A percentile compares a stretch with the other conserved stretches of the same genome.
Conservation (phyloP, 2,329 filamentous ascomycete genomes). For the Didymella arachidicola region DNA sequence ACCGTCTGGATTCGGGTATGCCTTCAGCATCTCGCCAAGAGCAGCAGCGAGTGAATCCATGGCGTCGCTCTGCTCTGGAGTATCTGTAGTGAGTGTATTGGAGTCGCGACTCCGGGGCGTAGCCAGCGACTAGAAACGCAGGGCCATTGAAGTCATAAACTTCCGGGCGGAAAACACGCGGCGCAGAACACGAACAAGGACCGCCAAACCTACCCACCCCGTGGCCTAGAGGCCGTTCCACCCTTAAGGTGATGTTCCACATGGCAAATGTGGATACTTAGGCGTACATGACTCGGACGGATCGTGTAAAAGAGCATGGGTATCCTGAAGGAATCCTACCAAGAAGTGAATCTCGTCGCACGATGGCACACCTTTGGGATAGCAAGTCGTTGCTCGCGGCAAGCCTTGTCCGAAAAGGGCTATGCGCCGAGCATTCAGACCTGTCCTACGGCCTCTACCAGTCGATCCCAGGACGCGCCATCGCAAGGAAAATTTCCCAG, state of each 20-base stretch:
- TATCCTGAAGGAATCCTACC: neutral
- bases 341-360: slow-evolving; percentile 2
- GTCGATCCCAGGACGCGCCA: neutral
- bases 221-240: slow-evolving; percentile 11
- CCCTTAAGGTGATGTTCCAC: slow-evolving; percentile 12
- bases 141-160: neutral
- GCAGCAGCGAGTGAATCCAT: slow-evolving; percentile 26
- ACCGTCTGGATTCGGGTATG: slow-evolving; percentile 37
- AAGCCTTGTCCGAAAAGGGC: neutral
- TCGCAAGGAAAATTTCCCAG: neutral
- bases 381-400: neutral
- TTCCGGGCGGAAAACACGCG: slow-evolving; percentile 3
- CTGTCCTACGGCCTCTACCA: neutral
- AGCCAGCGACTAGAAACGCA: slow-evolving; percentile 9
- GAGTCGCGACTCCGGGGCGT: slow-evolving; percentile 3
- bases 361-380: slow-evolving; percentile 1
- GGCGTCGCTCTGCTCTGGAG: neutral
- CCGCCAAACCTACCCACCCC: slow-evolving; percentile 11
- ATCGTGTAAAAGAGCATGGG: slow-evolving; percentile 5
- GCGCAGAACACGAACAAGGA: slow-evolving; percentile 8
- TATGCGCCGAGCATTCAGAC: neutral
- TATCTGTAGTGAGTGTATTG: slow-evolving; percentile 2
- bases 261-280: slow-evolving; percentile 19
- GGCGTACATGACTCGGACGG: slow-evolving; percentile 13
- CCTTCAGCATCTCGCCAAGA: slow-evolving; percentile 28